phyloP scores from a whole-genome alignment of 495 filamentous ascomycete genomes.

The Xylaria intraflava region DNA sequence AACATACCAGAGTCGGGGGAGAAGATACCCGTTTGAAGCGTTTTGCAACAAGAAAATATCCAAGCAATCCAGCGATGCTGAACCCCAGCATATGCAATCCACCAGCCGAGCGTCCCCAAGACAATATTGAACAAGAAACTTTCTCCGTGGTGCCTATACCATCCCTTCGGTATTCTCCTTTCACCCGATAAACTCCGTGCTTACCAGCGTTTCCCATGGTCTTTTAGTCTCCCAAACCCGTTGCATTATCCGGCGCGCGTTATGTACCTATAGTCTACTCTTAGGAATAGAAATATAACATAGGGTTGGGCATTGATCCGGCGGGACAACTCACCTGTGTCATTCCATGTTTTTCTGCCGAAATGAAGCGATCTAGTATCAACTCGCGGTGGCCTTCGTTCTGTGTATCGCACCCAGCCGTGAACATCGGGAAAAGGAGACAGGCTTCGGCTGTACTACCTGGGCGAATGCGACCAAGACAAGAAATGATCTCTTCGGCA shows the following conservation, averaged over 20 bases:
- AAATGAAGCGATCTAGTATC: constrained; percentile 61
- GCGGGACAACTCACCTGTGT: constrained; percentile 49
- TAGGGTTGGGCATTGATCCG: not conserved
- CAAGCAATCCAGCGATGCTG: not conserved
- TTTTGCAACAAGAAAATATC: not conserved
- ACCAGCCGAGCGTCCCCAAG: not conserved
- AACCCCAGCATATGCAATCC: not conserved
- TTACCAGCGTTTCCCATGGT: constrained; percentile 57
- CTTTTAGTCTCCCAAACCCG: constrained; percentile 56
- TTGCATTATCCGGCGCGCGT: constrained; percentile 59
- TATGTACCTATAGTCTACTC: constrained; percentile 39
- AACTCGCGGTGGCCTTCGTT: constrained; percentile 48
- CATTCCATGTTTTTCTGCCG: constrained; percentile 69
- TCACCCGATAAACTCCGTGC: constrained; percentile 59
- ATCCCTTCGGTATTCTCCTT: not conserved
- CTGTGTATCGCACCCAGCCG: constrained; percentile 69
- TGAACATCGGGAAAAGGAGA: constrained; percentile 77
- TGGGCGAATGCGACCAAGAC: constrained; percentile 55
- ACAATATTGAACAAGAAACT: not conserved
- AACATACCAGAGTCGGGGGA: not conserved
- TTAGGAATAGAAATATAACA: constrained; percentile 5
- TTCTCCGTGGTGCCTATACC: not conserved
- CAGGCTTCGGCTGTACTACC: constrained; percentile 70
- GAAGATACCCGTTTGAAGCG: not conserved
- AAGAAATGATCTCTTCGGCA: constrained; percentile 55